Evolutionary conservation across 2,329 filamentous ascomycete species (phyloP).

Genomic region (Calonectria pseudoreteaudii): DNA sequence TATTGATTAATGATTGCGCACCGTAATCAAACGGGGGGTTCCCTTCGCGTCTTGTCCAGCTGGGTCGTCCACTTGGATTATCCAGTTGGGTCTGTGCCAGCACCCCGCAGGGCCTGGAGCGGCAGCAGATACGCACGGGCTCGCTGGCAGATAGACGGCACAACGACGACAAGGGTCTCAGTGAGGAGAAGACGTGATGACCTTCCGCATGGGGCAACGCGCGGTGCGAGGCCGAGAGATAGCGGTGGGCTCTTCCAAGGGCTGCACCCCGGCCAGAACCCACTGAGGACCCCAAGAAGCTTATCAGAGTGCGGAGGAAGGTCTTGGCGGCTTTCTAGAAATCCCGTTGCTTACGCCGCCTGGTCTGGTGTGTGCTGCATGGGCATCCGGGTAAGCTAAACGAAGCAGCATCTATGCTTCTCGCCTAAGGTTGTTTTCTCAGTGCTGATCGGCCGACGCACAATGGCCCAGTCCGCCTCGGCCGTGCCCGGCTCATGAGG

Average conservation of each 20-base stretch:
- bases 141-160: conserved; percentile 27
- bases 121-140: conserved; percentile 30
- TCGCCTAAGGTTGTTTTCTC: background rate
- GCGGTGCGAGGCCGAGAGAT: conserved; percentile 12
- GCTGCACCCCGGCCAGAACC: background rate
- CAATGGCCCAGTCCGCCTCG: background rate
- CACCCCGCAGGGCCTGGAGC: conserved; percentile 33
- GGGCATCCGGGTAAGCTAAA: background rate
- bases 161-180: background rate
- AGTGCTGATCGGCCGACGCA: background rate
- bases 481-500: background rate
- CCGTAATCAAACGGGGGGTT: conserved; percentile 5
- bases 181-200: conserved; percentile 3
- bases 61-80: no score
- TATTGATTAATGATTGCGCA: background rate
- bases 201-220: conserved; percentile 18
- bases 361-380: background rate
- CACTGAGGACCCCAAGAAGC: background rate
- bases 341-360: background rate
- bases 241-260: conserved; percentile 10
- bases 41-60: background rate
- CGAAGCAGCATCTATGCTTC: background rate
- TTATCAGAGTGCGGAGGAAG: conserved; percentile 15
- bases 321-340: conserved; percentile 8
- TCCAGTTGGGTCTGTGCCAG: background rate